Evolutionary conservation across 768 basidiomycete genomes (phyloP), one percentile per base, ranked within the genome.

Genomic region (Kwoniella newhampshirensis): DNA sequence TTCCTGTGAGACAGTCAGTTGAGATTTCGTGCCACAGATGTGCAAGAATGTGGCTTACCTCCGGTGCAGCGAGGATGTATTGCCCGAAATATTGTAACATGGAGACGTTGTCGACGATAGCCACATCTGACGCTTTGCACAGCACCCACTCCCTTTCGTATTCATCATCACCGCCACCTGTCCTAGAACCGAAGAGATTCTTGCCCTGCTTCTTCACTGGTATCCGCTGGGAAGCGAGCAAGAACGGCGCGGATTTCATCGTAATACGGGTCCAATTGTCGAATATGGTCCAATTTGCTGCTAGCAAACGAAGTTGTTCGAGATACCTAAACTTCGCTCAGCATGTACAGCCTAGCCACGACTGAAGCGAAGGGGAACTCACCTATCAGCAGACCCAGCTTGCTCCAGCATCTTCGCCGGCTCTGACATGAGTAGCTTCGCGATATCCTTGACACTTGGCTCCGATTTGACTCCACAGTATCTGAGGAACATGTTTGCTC

Each of bases 391-490:
- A 8, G 68, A 70, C 20, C 71, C 71, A 20, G 71, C 68, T 49
- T 64, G 68, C 8, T 45, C 28, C 25, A 73, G 51, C 64, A 73
- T 70, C 20, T 30, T 54, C 18, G 58, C 53, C 0, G 71, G 71
- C n/a, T 70, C 58, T 12, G 39, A 42, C 54, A 69, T 59, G 15
- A 73, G 44, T 15, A 73, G 46, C 18, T 37, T 36, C 7, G 68
- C 68, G 25, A 73, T 66, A 42, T 73, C 91, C 54, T 89, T 85
- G 4, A 91, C 83, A 42, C 84, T 90, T 3, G 94, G 93, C 68
- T 91, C 89, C 40, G 82, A 85, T 68, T 85, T 87, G 15, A 92
- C 89, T 11, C 96, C 94, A 64, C 90, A 90, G 2, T 88, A 86
- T 51, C 81, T 83, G 42, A 99, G 79, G 77, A 99, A 97, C 3